phyloP scores from a whole-genome alignment of 768 basidiomycete species.

The Boletus subcaerulescens region DNA sequence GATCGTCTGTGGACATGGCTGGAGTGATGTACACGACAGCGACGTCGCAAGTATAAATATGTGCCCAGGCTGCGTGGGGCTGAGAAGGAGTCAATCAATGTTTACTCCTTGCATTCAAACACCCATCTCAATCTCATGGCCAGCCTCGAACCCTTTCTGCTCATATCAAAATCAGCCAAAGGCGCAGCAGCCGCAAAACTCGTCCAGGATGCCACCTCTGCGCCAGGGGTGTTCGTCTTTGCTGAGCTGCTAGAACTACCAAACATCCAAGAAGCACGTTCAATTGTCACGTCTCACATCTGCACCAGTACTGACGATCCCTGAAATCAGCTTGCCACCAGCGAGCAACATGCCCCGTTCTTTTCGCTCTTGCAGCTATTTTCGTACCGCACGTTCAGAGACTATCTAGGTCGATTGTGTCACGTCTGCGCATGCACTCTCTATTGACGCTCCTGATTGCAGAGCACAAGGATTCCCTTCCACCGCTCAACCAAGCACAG shows the following conservation, averaged over 20 bases:
- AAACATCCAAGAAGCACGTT: conserved; percentile 78
- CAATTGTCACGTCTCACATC: neutral
- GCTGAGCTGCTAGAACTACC: conserved; percentile 80
- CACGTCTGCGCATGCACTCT: neutral
- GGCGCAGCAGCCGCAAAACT: conserved; percentile 92
- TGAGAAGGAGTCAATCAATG: too few species aligned
- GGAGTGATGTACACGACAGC: too few species aligned
- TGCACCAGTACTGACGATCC: neutral
- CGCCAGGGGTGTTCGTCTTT: conserved; percentile 91
- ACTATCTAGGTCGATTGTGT: conserved; percentile 69
- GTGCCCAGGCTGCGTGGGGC: too few species aligned
- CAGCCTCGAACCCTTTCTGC: conserved; percentile 82
- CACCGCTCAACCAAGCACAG: conserved; percentile 69
- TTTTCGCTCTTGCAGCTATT: conserved; percentile 78
- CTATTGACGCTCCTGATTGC: conserved; percentile 7
- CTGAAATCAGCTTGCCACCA: conserved; percentile 57
- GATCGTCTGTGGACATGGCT: conserved; percentile 20
- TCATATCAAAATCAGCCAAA: conserved; percentile 89
- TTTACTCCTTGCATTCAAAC: conserved; percentile 15
- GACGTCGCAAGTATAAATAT: neutral
- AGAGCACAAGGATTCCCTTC: conserved; percentile 68
- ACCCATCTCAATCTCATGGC: conserved; percentile 25
- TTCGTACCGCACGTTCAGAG: conserved; percentile 82
- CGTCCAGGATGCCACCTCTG: conserved; percentile 79
- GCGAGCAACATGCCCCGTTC: conserved; percentile 60